These are phyloP conservation scores for Aspergillus incahuasiensis DNA, from an alignment of 495 filamentous ascomycete genomes.

Conservation along the genomic window DNA sequence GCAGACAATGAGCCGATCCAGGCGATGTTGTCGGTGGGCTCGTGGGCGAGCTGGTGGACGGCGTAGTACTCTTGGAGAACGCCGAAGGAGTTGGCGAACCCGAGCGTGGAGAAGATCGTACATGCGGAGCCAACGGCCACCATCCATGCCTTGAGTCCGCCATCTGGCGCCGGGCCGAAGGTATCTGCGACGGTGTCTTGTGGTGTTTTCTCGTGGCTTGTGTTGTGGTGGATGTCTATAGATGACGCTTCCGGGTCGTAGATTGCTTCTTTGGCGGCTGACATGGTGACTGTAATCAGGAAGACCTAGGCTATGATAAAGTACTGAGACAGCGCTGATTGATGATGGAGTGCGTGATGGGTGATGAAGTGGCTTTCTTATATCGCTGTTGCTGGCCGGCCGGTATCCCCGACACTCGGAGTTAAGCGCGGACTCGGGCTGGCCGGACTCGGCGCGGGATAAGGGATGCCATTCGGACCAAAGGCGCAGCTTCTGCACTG, in stretches of 20 bases:
- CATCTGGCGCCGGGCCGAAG: slow-evolving; percentile 18
- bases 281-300: not conserved
- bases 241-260: not conserved
- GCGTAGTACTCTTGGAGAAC: slow-evolving; percentile 30
- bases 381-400: not conserved
- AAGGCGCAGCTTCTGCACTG: slow-evolving; percentile 18
- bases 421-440: not conserved
- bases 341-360: not conserved
- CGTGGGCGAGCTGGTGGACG: slow-evolving; percentile 11
- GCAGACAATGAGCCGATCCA: slow-evolving; percentile 41
- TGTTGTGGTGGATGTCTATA: not conserved
- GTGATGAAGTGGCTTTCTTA: not conserved
- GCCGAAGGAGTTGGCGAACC: slow-evolving; percentile 36
- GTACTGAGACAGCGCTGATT: too few species aligned
- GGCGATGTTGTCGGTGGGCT: slow-evolving; percentile 31
- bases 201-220: not conserved
- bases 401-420: not conserved
- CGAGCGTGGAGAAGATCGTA: slow-evolving; percentile 37
- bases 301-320: too few species aligned
- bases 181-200: not conserved
- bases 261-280: not conserved
- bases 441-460: slow-evolving; percentile 16
- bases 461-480: slow-evolving; percentile 26
- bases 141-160: slow-evolving; percentile 31
- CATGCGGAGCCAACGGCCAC: slow-evolving; percentile 25